Base-by-base conservation (phyloP, 768 basidiomycete species). In the Psilocybe cyanescens region DNA sequence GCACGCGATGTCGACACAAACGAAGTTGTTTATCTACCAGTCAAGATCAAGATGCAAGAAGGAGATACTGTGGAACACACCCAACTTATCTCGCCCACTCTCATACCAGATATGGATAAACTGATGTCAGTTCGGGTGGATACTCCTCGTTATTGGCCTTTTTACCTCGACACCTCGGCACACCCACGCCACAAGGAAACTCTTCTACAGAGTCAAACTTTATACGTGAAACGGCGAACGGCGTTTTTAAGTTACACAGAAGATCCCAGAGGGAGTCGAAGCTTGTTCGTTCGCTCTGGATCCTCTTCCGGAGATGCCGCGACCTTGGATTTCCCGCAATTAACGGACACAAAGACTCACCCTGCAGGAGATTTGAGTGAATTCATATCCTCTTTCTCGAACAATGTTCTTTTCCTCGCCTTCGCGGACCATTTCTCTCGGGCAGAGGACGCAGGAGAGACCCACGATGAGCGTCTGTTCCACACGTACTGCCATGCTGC, bases 141-240 rank as follows among this genome's bases (percentile, higher is more conserved):
- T 68, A 97, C 94, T 0, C 95, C 95, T 14, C 87, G 97, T 4
- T 99, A 99, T 73, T 97, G 94, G 93, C 91, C 95, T 0, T 91
- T 96, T 75, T 87, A 89, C 60, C 83, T 98, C 35, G 91, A 96
- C 68, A 85, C 91, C 17, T 82, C 86, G 44, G 78, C 86, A 45
- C 82, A 88, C 56, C 82, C 86, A 3, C 82, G 81, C 12, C 91
- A 97, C 71, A 85, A 86, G 52, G 83, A 85, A 49, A 81, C 83
- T 5, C 81, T 99, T 24, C 75, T 97, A 44, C 81, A 80, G 35
- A 90, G 83, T 60, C 91, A 95, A 66, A 97, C 93, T 0, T 79
- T 99, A 31, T 95, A 87, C 65, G 97, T 99, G 62, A 97, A 98
- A 73, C 88, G 96, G 16, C 83, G 94, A 29, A 91, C 95, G 0